phyloP scores from a whole-genome alignment of 176 grass and related monocot species.

The sorghum (Sorghum bicolor) region DNA sequence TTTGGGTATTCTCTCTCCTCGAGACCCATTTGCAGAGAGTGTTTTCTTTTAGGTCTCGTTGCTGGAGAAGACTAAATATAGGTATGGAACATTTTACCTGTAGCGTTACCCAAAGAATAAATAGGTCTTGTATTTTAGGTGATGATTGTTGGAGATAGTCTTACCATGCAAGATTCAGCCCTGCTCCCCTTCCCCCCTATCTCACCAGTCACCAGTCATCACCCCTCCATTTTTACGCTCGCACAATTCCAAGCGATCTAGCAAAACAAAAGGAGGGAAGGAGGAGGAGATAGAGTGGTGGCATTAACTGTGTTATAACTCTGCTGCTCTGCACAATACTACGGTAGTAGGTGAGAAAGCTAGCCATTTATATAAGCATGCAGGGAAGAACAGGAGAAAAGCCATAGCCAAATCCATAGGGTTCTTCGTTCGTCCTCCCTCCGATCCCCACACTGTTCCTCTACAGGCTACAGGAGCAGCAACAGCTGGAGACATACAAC shows the following conservation, averaged over 20 bases:
- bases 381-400: constrained; percentile 3
- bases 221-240: constrained; percentile 12
- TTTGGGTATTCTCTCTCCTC: too few species aligned
- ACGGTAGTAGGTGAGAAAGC: constrained; percentile 31
- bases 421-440: constrained; percentile 29
- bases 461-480: constrained; percentile 13
- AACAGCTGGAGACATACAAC: background rate
- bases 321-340: background rate
- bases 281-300: background rate
- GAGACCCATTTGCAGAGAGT: too few species aligned
- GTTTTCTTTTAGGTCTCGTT: too few species aligned
- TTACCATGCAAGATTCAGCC: constrained; percentile 18
- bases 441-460: constrained; percentile 11
- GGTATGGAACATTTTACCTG: too few species aligned
- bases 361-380: constrained; percentile 42
- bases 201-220: background rate
- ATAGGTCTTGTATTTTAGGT: too few species aligned
- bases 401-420: constrained; percentile 35
- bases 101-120: too few species aligned
- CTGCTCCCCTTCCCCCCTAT: background rate
- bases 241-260: constrained; percentile 35
- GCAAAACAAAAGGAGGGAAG: constrained; percentile 49
- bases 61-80: too few species aligned
- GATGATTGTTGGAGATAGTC: too few species aligned
- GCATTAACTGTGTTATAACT: constrained; percentile 31